phyloP scores from a whole-genome alignment of 148 eudicot genomes.

The Diospyros kaki region DNA sequence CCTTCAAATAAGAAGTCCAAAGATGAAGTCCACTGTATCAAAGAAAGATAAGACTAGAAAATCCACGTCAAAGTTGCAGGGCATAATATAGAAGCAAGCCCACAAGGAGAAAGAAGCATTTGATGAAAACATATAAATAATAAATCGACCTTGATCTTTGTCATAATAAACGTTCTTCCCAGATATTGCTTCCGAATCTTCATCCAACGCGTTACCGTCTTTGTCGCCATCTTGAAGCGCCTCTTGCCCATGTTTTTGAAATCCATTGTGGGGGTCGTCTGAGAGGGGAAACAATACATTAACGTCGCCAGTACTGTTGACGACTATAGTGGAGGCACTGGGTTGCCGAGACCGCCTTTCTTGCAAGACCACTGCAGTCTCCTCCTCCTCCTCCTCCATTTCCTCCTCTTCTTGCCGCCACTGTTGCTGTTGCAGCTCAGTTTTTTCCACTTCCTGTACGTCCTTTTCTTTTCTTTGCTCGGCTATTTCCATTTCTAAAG shows the following conservation, averaged over 20 bases:
- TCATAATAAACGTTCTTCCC: constrained; percentile 15
- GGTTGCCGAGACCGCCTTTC: neutral
- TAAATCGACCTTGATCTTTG: neutral
- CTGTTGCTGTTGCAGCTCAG: neutral
- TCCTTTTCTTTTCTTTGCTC: neutral
- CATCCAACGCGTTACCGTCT: neutral
- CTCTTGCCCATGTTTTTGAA: neutral
- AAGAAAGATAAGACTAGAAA: neutral
- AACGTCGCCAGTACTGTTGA: neutral
- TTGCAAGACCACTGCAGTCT: neutral
- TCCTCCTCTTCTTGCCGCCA: constrained; percentile 2
- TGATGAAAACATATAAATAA: neutral
- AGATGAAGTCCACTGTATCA: too few species aligned
- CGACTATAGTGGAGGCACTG: too few species aligned
- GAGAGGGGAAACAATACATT: too few species aligned
- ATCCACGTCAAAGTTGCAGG: too few species aligned
- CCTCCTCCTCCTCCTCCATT: neutral
- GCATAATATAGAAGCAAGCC: neutral
- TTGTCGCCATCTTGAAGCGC: neutral
- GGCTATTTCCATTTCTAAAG: too few species aligned
- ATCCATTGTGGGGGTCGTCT: neutral
- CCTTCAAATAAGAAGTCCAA: too few species aligned
- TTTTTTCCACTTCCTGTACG: neutral
- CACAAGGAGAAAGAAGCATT: neutral
- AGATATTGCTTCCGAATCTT: neutral